Evolutionary conservation across 768 basidiomycete genomes (phyloP), one percentile per base, ranked within the genome.

Genomic region (Tylopilus balloui): DNA sequence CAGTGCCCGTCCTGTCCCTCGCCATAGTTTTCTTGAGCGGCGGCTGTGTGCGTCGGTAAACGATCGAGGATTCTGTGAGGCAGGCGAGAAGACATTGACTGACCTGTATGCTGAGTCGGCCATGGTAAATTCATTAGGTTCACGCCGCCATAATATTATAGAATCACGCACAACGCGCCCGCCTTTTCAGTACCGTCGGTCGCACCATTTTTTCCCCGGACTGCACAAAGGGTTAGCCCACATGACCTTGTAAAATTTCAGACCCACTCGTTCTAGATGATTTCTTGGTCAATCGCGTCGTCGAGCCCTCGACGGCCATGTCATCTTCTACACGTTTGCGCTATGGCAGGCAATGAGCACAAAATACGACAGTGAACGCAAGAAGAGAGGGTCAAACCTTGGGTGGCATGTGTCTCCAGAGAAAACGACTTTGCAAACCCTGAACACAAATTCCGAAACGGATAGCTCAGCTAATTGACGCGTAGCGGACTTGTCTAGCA

Each of bases 271-370:
- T 64, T 50, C 74, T 74, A 34, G 74, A 59, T 14, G 78, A 75
- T 52, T 72, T 75, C 45, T 71, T 75, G 29, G 75, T 76, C 28
- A 71, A 59, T 63, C 77, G 75, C 58, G 77, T 67, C 53, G 72
- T 53, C 28, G 71, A 37, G 15, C 64, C 60, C 49, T 57, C 64
- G 31, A 24, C 27, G 24, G 55, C 5, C 29, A 63, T 66, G 59
- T 58, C 47, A 32, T 74, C 73, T 25, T 75, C 76, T 20, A 66
- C 65, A 65, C 78, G 81, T 71, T 86, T 87, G 55, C 84, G 72
- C 85, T 87, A 59, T 23, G n/a, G 6, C 13, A 34, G 10, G 8
- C 7, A 17, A 32, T 60, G 35, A 49, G 65, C 59, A 45, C 58
- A 61, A n/a, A 36, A 48, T 24, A 6, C 11, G 39, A 25, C 28